Percentiles rank a stretch among this genome's conserved stretches.
phyloP scores from a whole-genome alignment of 1,139 yeast genomes.

The Nakaseomyces sp. region DNA sequence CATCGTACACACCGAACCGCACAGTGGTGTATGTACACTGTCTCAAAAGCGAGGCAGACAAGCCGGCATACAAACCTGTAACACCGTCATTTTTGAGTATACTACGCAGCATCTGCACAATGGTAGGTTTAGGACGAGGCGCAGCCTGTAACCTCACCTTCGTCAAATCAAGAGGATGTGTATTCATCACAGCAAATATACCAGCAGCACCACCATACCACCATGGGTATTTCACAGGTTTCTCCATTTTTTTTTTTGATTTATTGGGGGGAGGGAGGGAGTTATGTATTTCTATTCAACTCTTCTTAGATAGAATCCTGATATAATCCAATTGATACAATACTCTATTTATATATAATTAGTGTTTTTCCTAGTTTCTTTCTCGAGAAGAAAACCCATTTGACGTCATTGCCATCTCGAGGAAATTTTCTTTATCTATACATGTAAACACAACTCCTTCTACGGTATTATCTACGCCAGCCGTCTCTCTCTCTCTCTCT shows the following conservation, averaged over 20 bases:
- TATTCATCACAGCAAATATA: constrained; percentile 49
- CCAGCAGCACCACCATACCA: constrained; percentile 65
- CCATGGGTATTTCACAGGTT: constrained; percentile 34
- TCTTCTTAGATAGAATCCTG: no score
- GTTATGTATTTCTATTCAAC: no score
- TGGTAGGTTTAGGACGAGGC: constrained; percentile 48
- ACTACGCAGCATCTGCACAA: constrained; percentile 50
- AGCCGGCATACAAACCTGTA: constrained; percentile 64
- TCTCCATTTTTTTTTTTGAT: no score
- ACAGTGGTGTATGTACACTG: constrained; percentile 86
- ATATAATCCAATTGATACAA: background rate
- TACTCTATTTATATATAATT: no score
- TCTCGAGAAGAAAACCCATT: background rate
- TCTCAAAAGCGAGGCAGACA: constrained; percentile 71
- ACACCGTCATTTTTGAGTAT: constrained; percentile 61
- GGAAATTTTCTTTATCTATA: no score
- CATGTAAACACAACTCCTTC: no score
- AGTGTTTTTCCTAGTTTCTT: no score
- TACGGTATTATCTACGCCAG: no score
- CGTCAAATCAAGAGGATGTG: constrained; percentile 82
- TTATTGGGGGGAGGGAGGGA: no score
- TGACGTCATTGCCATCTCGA: no score
- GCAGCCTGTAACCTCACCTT: constrained; percentile 73
- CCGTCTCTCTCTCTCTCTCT: no score
- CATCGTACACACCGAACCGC: constrained; percentile 77